phyloP scores from a whole-genome alignment of 139 green algal genomes.

The Chlamydomonas sp. region DNA sequence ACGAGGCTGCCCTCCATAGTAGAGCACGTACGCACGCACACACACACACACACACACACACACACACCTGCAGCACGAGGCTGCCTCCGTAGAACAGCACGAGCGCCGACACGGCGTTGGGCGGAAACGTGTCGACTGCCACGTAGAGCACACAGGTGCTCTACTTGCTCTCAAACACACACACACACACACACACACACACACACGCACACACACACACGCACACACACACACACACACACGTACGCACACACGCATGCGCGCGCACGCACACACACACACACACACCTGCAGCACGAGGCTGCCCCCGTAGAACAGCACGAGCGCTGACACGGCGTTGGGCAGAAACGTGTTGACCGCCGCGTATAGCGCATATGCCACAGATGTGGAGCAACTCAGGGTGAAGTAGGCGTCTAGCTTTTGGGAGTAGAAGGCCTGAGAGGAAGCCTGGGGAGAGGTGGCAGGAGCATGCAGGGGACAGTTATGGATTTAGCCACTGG shows the following conservation, averaged over 20 bases:
- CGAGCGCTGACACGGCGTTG: constrained; percentile 45
- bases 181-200: too few relatives aligned
- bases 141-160: constrained; percentile 63
- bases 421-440: too few relatives aligned
- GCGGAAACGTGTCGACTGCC: constrained; percentile 59
- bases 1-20: constrained; percentile 39
- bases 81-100: constrained; percentile 47
- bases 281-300: constrained; percentile 42
- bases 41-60: constrained; percentile 1
- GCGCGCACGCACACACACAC: too few relatives aligned
- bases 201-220: too few relatives aligned
- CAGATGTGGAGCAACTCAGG: neutral
- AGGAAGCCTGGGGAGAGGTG: too few relatives aligned
- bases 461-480: too few relatives aligned
- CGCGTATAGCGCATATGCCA: constrained; percentile 61
- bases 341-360: constrained; percentile 63
- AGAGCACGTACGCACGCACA: constrained; percentile 24
- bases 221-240: too few relatives aligned
- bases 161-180: too few relatives aligned
- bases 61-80: constrained; percentile 41
- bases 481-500: too few relatives aligned
- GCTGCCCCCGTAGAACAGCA: constrained; percentile 45
- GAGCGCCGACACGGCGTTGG: constrained; percentile 46
- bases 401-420: neutral
- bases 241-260: too few relatives aligned